phyloP scores from a whole-genome alignment of 140 eudicot species.

The Senecio squalidus region DNA sequence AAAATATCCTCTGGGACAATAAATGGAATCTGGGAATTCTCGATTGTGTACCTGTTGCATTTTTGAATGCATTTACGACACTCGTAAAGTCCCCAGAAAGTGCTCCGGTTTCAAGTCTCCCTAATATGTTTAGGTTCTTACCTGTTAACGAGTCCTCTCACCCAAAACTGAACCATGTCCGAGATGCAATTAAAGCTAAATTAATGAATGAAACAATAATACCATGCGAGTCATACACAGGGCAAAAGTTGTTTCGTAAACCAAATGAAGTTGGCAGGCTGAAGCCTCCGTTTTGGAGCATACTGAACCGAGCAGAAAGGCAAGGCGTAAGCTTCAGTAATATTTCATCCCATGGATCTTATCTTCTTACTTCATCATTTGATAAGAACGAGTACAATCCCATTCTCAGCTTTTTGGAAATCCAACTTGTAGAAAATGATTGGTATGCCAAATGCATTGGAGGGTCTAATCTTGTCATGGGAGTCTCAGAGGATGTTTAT shows the following conservation, averaged over 20 bases:
- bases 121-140: constrained; percentile 21
- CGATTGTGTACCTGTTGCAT: constrained; percentile 16
- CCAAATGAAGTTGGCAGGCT: constrained; percentile 54
- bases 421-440: constrained; percentile 29
- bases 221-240: constrained; percentile 45
- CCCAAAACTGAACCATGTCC: constrained; percentile 9
- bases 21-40: constrained; percentile 39
- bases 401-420: constrained; percentile 32
- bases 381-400: constrained; percentile 30
- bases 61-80: constrained; percentile 21
- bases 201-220: constrained; percentile 36
- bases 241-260: constrained; percentile 44
- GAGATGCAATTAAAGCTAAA: constrained; percentile 12
- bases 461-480: constrained; percentile 29
- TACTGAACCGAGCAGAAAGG: constrained; percentile 28
- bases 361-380: too few species aligned
- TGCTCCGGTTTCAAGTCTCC: constrained; percentile 12
- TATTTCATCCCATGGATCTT: too few species aligned
- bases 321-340: too few species aligned
- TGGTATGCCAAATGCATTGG: constrained; percentile 40
- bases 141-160: constrained; percentile 7
- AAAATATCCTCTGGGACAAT: too few species aligned
- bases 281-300: constrained; percentile 43
- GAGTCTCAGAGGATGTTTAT: constrained; percentile 40
- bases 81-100: constrained; percentile 2